Evolutionary conservation across 306 rosid species (phyloP), one percentile per base, ranked within the genome.

Genomic region (Cyclanthera cordifolia): DNA sequence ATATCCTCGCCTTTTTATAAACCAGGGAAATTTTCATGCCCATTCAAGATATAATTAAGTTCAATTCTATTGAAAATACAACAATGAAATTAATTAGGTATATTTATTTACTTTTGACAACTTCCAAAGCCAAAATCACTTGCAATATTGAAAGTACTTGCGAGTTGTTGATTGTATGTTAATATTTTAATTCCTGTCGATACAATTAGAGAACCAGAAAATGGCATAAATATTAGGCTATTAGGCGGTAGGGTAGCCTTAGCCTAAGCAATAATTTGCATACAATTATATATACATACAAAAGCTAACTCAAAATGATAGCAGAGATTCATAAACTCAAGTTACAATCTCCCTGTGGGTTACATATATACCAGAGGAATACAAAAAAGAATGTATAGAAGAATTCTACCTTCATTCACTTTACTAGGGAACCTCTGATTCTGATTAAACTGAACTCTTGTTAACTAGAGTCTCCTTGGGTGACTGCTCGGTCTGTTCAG

Each of bases 321-420:
- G 14, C 21, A 43, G 17, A 12, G 34, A 43, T 45, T 64, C 69
- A 64, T 43, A 21, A 41, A 64, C 8, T 61, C 8, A 37, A 39
- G 51, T 24, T 63, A 39, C 69, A 21, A 63, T 63, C 5, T 41
- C 32, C 51, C 51, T 0, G 52, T 63, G 19, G 43, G 15, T n/a
- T n/a, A n/a, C n/a, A n/a, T n/a, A 13, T 52, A 32, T 30, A 28
- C 46, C n/a, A 58, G 46, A 46, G 66, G 28, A 60, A 63, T 46
- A 24, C 70, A 65, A 65, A 64, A 45, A 45, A 37, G 30, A 43
- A 66, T 24, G 54, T 46, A 65, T 14, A 45, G 53, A 65, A 65
- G 24, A 66, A 43, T 13, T 24, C 54, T 46, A 45, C 41, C 14
- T 46, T 66, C 70, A 46, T 12, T 65, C 70, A 41, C 34, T 65